Percentiles rank a stretch among this genome's conserved stretches.
Evolutionary conservation across 1,284 basidiomycete species (phyloP).

Genomic region (Coniophora puteana): DNA sequence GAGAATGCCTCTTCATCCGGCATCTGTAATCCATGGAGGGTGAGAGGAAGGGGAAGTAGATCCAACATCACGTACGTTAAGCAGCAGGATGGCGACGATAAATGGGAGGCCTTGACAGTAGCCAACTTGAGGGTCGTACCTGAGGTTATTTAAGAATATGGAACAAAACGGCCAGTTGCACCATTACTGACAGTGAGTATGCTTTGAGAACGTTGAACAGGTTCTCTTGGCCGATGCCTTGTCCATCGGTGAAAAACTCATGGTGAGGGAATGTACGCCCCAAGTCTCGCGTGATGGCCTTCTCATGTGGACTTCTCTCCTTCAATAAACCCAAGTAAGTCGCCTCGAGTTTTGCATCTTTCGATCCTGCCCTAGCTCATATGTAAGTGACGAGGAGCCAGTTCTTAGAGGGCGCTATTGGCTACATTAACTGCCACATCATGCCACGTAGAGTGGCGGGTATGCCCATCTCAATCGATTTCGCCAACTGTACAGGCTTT

Average conservation of each 20-base stretch:
- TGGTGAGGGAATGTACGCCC: conserved; percentile 97
- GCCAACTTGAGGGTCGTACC: conserved; percentile 92
- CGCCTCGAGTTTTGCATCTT: conserved; percentile 84
- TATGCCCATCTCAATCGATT: conserved; percentile 91
- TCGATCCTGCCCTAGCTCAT: conserved; percentile 72
- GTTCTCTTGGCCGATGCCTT: conserved; percentile 94
- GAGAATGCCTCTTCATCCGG: conserved; percentile 98
- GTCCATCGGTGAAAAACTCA: conserved; percentile 89
- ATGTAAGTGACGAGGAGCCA: conserved; percentile 4
- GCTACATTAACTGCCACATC: conserved; percentile 97
- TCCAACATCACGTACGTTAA: conserved; percentile 89
- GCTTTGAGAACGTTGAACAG: conserved; percentile 97
- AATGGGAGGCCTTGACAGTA: conserved; percentile 98
- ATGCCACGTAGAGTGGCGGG: conserved; percentile 86
- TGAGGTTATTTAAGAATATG: too few relatives aligned
- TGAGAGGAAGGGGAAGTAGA: conserved; percentile 3
- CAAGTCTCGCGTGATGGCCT: conserved; percentile 89
- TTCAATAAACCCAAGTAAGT: conserved; percentile 85
- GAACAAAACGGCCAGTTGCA: conserved; percentile 5
- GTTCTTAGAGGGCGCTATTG: conserved; percentile 13
- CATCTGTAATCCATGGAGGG: conserved; percentile 62
- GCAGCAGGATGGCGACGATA: conserved; percentile 87
- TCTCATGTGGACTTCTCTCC: conserved; percentile 85
- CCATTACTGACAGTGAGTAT: conserved; percentile 77
- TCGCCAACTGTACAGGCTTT: conserved; percentile 75